A percentile compares a stretch with the other conserved stretches of the same genome.
Evolutionary conservation across 2,329 filamentous ascomycete genomes (phyloP).

Genomic region (Ceratocystis cubensis): DNA sequence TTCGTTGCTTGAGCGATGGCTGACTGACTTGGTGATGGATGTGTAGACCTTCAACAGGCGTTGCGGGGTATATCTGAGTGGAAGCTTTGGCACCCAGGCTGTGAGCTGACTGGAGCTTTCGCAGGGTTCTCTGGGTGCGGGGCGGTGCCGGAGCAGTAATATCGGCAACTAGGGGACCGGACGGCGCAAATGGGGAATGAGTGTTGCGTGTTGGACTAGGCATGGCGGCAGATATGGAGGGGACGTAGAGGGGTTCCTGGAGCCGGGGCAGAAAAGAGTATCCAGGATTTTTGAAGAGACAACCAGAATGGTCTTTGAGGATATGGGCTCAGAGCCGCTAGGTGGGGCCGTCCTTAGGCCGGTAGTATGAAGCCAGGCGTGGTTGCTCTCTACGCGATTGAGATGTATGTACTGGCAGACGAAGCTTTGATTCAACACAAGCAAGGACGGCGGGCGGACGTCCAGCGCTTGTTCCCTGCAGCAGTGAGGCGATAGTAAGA

Average conservation of each 20-base stretch:
- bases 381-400: too few species aligned
- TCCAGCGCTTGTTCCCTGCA: not conserved
- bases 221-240: conserved; percentile 6
- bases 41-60: conserved; percentile 32
- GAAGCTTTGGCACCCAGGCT: conserved; percentile 46
- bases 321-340: not conserved
- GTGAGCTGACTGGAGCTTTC: conserved; percentile 66
- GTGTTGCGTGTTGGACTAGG: conserved; percentile 12
- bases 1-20: conserved; percentile 22
- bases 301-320: not conserved
- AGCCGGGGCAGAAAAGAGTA: not conserved
- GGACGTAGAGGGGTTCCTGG: not conserved
- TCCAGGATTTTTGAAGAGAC: not conserved
- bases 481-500: too few species aligned
- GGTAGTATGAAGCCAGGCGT: not conserved
- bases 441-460: not conserved
- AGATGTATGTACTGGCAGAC: too few species aligned
- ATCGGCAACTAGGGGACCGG: conserved; percentile 27
- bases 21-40: conserved; percentile 30
- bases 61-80: conserved; percentile 33
- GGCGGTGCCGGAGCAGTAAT: conserved; percentile 48
- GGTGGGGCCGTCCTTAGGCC: not conserved
- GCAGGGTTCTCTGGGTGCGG: conserved; percentile 52
- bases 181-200: not conserved
- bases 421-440: not conserved